phyloP scores from a whole-genome alignment of 1,284 basidiomycete genomes.

The Golubevia sp. region DNA sequence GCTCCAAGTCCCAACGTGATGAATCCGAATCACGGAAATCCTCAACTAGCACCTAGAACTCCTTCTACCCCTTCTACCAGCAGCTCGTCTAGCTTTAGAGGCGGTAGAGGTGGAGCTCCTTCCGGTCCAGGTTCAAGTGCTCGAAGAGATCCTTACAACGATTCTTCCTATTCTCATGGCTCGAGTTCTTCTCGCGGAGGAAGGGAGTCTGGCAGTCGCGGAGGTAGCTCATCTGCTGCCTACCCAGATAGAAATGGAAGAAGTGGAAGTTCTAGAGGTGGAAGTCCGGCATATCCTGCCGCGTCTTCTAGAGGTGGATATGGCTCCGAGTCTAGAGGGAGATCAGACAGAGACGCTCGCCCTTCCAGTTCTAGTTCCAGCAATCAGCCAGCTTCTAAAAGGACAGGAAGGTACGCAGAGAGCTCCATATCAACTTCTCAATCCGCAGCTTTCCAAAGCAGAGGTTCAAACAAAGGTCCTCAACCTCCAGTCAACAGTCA shows the following conservation, averaged over 20 bases:
- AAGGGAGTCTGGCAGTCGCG: neutral
- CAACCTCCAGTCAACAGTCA: neutral
- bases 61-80: neutral
- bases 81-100: neutral
- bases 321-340: neutral
- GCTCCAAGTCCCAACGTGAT: neutral
- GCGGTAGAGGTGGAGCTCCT: constrained; percentile 1
- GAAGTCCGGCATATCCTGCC: neutral
- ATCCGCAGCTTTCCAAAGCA: neutral
- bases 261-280: neutral
- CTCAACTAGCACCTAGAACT: neutral
- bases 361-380: neutral
- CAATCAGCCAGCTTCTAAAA: too few relatives aligned
- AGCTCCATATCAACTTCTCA: neutral
- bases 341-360: neutral
- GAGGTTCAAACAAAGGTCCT: neutral
- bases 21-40: neutral
- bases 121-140: neutral
- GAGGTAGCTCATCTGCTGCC: neutral
- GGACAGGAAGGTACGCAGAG: neutral
- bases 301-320: neutral
- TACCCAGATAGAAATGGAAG: neutral
- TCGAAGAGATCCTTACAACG: constrained; percentile 21
- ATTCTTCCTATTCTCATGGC: too few relatives aligned
- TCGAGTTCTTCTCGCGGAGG: neutral